Conservation (phyloP, 345 rosid species). For the Lumnitzera littorea region DNA sequence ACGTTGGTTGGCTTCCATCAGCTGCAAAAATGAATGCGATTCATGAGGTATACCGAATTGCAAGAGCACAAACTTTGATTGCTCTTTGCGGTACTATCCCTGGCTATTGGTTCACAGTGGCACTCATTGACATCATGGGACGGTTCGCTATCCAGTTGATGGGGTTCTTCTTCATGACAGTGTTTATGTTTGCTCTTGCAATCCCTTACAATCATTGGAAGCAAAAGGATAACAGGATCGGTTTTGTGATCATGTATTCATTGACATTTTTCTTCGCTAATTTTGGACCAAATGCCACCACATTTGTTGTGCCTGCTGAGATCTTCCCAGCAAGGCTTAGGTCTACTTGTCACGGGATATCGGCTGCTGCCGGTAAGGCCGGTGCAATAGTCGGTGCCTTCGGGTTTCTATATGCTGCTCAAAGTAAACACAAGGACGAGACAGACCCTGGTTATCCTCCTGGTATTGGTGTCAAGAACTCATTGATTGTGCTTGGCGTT, state of each 20-base stretch:
- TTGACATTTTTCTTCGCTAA: constrained; percentile 72
- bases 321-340: constrained; percentile 72
- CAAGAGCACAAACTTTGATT: constrained; percentile 53
- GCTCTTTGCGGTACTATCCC: constrained; percentile 74
- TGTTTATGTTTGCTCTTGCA: constrained; percentile 52
- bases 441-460: constrained; percentile 22
- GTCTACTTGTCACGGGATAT: constrained; percentile 80
- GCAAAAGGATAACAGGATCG: constrained; percentile 29
- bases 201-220: constrained; percentile 76
- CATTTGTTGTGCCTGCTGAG: constrained; percentile 73
- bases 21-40: constrained; percentile 62
- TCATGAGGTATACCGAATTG: constrained; percentile 50
- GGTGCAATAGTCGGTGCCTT: constrained; percentile 74
- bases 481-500: constrained; percentile 22
- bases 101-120: constrained; percentile 56
- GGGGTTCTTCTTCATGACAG: constrained; percentile 59
- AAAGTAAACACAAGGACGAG: constrained; percentile 10
- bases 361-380: constrained; percentile 59
- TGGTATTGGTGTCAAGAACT: constrained; percentile 25
- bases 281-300: constrained; percentile 77
- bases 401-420: constrained; percentile 53
- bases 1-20: constrained; percentile 66
- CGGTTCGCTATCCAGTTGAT: constrained; percentile 41
- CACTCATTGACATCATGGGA: constrained; percentile 38
- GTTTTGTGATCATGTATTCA: constrained; percentile 53